Evolutionary conservation across 2,329 filamentous ascomycete species (phyloP).

Genomic region (Laburnicola sp.): DNA sequence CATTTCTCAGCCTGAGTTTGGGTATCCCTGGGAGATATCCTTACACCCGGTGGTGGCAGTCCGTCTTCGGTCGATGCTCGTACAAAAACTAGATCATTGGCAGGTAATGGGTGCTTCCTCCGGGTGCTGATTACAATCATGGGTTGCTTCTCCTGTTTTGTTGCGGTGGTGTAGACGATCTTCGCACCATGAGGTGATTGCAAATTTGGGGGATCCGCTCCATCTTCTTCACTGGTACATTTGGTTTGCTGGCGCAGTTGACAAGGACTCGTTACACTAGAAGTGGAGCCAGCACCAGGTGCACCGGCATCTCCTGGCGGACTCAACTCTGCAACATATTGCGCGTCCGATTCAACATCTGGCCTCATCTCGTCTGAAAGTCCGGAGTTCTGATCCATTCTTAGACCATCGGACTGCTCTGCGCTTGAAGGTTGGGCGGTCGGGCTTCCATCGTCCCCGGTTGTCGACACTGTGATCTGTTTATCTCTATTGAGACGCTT

Average conservation of each 20-base stretch:
- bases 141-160: not conserved
- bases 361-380: not conserved
- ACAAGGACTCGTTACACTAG: not conserved
- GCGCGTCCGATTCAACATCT: not conserved
- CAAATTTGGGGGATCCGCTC: not conserved
- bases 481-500: slow-evolving; percentile 18
- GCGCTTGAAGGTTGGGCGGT: not conserved
- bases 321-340: no score
- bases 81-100: slow-evolving; percentile 32
- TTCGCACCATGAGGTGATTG: not conserved
- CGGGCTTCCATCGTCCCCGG: not conserved
- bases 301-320: not conserved
- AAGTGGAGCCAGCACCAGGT: not conserved
- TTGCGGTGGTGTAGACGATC: not conserved
- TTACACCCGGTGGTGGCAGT: slow-evolving; percentile 32
- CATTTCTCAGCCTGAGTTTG: not conserved
- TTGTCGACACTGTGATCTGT: not conserved
- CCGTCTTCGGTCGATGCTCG: slow-evolving; percentile 34
- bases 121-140: slow-evolving; percentile 11
- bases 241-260: not conserved
- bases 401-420: not conserved
- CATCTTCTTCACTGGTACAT: not conserved
- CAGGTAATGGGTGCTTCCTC: slow-evolving; percentile 26
- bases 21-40: slow-evolving; percentile 6
- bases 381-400: not conserved